Percentiles rank a stretch among this genome's conserved stretches.
Evolutionary conservation across 2,329 filamentous ascomycete genomes (phyloP).

Genomic region (Fusarium incarnatum): DNA sequence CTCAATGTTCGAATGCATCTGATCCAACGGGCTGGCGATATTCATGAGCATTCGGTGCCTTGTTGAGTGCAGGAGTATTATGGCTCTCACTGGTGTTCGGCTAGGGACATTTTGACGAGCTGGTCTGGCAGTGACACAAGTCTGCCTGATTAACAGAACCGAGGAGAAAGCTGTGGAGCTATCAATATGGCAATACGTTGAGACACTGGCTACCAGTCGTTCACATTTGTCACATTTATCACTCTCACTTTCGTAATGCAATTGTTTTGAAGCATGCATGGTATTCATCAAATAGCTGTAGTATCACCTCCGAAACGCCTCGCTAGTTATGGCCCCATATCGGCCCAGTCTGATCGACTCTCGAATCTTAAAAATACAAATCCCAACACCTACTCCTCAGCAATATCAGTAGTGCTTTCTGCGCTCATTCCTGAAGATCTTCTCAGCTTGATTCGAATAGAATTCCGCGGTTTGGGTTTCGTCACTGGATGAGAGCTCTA

Average conservation of each 20-base stretch:
- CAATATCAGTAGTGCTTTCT: background rate
- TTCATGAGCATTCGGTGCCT: too few species aligned
- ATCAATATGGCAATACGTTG: too few species aligned
- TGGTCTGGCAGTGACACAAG: background rate
- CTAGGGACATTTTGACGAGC: too few species aligned
- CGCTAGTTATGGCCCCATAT: constrained; percentile 14
- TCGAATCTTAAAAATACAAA: background rate
- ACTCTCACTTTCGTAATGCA: background rate
- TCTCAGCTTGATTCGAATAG: constrained; percentile 17
- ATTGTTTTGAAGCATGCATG: background rate
- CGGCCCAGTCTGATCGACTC: background rate
- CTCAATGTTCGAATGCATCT: too few species aligned
- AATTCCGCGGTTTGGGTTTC: constrained; percentile 17
- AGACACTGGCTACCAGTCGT: background rate
- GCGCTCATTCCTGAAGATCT: background rate
- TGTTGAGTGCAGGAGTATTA: fast-evolving
- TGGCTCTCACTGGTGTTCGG: background rate
- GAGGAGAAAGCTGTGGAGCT: background rate
- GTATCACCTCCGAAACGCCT: constrained; percentile 34
- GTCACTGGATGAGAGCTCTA: constrained; percentile 45
- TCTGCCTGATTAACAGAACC: background rate
- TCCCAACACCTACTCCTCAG: constrained; percentile 1
- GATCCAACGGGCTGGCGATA: too few species aligned
- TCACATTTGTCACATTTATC: background rate
- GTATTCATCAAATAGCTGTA: constrained; percentile 11